Percentiles rank a stretch among this genome's conserved stretches.
phyloP scores from a whole-genome alignment of 352 stramenopile genomes.

The Lagenidium sp. region DNA sequence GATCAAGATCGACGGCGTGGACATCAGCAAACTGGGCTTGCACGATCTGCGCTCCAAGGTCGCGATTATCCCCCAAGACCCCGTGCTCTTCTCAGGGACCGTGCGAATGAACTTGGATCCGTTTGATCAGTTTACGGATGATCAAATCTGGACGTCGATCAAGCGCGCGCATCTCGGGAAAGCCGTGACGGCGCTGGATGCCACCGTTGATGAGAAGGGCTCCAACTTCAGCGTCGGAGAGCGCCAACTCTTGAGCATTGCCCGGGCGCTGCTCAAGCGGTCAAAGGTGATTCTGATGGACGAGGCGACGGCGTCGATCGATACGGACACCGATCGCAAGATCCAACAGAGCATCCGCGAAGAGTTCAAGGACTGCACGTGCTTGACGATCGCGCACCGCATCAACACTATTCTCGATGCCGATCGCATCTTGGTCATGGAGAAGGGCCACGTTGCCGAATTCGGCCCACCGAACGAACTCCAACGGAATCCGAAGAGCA shows the following conservation, averaged over 20 bases:
- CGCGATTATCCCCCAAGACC: slow-evolving; percentile 76
- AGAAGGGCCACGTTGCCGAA: slow-evolving; percentile 89
- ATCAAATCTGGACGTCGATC: slow-evolving; percentile 30
- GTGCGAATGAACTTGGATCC: slow-evolving; percentile 89
- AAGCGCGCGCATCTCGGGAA: slow-evolving; percentile 20
- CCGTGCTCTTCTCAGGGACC: slow-evolving; percentile 87
- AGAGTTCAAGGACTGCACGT: slow-evolving; percentile 75
- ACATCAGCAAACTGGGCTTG: slow-evolving; percentile 33
- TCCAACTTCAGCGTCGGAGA: slow-evolving; percentile 93
- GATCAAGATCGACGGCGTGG: slow-evolving; percentile 79
- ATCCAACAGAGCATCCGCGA: slow-evolving; percentile 63
- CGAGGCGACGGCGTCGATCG: slow-evolving; percentile 93
- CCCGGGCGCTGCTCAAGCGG: slow-evolving; percentile 85
- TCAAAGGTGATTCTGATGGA: slow-evolving; percentile 96
- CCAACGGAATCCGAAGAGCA: slow-evolving; percentile 44
- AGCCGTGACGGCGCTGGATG: slow-evolving; percentile 54
- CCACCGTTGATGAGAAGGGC: slow-evolving; percentile 80
- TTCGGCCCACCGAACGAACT: slow-evolving; percentile 79
- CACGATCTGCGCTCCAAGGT: slow-evolving; percentile 16
- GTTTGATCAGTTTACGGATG: slow-evolving; percentile 59
- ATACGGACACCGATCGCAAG: slow-evolving; percentile 84
- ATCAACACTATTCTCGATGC: slow-evolving; percentile 97
- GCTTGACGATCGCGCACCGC: slow-evolving; percentile 95
- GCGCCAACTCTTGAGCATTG: slow-evolving; percentile 92
- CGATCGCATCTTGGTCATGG: slow-evolving; percentile 96